Evolutionary conservation across 257 asterid species (phyloP).

Genomic region (Solanum chilense): DNA sequence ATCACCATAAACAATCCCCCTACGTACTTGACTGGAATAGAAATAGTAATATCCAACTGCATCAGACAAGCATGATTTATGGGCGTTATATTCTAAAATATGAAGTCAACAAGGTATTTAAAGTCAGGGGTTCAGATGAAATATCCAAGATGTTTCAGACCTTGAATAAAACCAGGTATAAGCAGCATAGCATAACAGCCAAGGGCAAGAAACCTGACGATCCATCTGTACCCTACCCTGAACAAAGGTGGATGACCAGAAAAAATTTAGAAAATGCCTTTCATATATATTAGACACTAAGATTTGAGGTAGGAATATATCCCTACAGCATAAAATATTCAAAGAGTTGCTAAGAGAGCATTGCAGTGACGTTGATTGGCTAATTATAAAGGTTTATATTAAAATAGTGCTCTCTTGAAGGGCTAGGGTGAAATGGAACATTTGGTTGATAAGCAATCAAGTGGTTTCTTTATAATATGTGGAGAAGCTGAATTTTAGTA

Average conservation of each 20-base stretch:
- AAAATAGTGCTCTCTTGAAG: neutral
- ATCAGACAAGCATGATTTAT: slow-evolving; percentile 7
- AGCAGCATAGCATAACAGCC: slow-evolving; percentile 78
- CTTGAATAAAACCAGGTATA: slow-evolving; percentile 90
- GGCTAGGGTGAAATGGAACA: neutral
- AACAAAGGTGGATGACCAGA: slow-evolving; percentile 29
- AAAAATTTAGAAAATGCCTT: neutral
- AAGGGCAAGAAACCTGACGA: slow-evolving; percentile 78
- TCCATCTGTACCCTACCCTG: slow-evolving; percentile 97
- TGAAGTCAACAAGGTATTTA: neutral
- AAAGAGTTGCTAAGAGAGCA: neutral
- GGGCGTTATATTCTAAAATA: neutral
- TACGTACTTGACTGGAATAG: slow-evolving; percentile 57
- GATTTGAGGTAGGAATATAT: neutral
- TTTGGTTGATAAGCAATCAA: neutral
- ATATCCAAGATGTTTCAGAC: slow-evolving; percentile 21
- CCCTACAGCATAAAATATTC: neutral
- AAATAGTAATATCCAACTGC: slow-evolving; percentile 93
- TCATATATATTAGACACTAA: neutral
- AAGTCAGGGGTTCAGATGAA: neutral
- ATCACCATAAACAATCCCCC: slow-evolving; percentile 84
- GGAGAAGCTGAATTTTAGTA: neutral
- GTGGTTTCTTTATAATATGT: neutral
- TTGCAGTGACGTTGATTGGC: neutral
- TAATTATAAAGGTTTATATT: neutral